Conservation (phyloP, 2,329 filamentous ascomycete genomes). For the Gaeumannomyces tritici region DNA sequence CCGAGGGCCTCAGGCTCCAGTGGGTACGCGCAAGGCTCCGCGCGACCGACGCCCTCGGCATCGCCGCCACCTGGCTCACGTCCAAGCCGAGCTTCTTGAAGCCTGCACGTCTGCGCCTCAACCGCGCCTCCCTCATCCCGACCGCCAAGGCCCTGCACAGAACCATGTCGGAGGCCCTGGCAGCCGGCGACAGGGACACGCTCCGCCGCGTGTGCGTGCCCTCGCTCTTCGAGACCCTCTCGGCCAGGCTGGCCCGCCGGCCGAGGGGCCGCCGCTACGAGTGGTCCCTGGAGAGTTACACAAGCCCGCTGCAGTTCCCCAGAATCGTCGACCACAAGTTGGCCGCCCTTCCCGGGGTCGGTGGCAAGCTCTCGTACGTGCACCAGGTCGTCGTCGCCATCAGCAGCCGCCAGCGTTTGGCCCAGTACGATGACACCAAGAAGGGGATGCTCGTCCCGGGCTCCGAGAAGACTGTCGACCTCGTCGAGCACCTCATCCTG, state of each 20-base stretch:
- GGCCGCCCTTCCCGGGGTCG: slow-evolving; percentile 22
- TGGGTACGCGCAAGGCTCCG: slow-evolving; percentile 26
- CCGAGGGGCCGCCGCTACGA: slow-evolving; percentile 29
- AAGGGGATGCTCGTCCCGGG: slow-evolving; percentile 32
- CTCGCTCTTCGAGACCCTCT: slow-evolving; percentile 40
- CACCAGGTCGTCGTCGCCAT: slow-evolving; percentile 55
- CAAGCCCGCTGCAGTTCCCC: slow-evolving; percentile 28
- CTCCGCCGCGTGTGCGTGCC: slow-evolving; percentile 43
- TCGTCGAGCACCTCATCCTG: slow-evolving; percentile 57
- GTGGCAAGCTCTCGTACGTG: slow-evolving; percentile 15
- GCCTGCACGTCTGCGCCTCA: slow-evolving; percentile 32
- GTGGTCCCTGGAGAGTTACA: slow-evolving; percentile 48
- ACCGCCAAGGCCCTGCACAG: slow-evolving; percentile 50
- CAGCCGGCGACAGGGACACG: slow-evolving; percentile 41
- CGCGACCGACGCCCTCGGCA: slow-evolving; percentile 23
- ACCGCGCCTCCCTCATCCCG: slow-evolving; percentile 31
- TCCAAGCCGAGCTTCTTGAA: slow-evolving; percentile 35
- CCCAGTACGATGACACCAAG: slow-evolving; percentile 23
- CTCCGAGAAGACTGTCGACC: slow-evolving; percentile 38
- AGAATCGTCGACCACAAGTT: slow-evolving; percentile 47
- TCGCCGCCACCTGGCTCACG: slow-evolving; percentile 28
- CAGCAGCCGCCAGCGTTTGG: slow-evolving; percentile 43
- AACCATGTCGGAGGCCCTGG: slow-evolving; percentile 52
- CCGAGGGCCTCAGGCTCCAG: slow-evolving; percentile 24
- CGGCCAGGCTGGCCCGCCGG: slow-evolving; percentile 42